Base-by-base conservation (phyloP, 306 rosid genomes). In the Cucumis hystrix region DNA sequence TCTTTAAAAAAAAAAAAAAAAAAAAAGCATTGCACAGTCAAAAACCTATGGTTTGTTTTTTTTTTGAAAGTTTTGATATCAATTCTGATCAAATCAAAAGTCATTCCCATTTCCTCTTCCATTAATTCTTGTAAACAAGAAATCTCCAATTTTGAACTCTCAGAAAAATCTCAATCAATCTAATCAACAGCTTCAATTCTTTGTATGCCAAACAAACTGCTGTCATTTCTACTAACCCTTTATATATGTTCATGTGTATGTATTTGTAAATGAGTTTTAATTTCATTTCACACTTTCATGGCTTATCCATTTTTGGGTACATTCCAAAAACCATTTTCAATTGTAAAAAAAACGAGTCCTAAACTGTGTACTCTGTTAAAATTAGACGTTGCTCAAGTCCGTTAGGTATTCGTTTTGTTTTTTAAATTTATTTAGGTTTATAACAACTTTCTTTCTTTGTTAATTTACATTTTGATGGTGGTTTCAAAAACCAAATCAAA, bases 161-260 rank as follows among this genome's bases (percentile, higher is more conserved):
- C 7, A 35, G 13, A 64, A 37, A 68, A 43, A 47, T 70, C 75
- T 3, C 76, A 47, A 15, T 71, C 76, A 71, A 71, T 71, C 76
- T 71, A 71, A 71, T 71, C 76, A 71, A 71, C 15, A 25, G 41
- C 23, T 45, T 71, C 59, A 70, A 45, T 47, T 45, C 57, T 69
- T 69, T 69, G 75, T 69, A 43, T 69, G 55, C 56, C 56, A 69
- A 39, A 69, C 55, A 69, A 69, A 17, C 20, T 69, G 39, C 57
- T 69, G 75, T 20, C 55, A 41, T 66, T 1, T 66, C 51, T 66
- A 3, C 13, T 37, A 66, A 37, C 0, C 51, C 51, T 66, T 66
- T 15, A 37, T 13, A 28, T 8, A 8, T 43, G 3, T 43, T 9
- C 6, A 51, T 51, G 15, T 51, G 6, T 21, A 35, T 17, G 7